A percentile compares a stretch with the other conserved stretches of the same genome.
phyloP scores from a whole-genome alignment of 305 asterid genomes.

The Fraxinus nigra region DNA sequence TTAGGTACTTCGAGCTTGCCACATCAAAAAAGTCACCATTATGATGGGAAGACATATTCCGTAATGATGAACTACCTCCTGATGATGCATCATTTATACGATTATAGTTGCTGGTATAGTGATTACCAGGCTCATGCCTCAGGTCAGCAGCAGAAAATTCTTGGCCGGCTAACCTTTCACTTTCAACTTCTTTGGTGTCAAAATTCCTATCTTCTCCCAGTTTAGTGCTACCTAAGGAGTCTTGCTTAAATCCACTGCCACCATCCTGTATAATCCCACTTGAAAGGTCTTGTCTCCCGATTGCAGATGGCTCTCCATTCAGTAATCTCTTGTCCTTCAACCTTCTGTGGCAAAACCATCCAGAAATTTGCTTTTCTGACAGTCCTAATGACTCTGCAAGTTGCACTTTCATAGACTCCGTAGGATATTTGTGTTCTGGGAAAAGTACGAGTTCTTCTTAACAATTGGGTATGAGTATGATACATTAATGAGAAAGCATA shows the following conservation, averaged over 20 bases:
- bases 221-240: conserved; percentile 87
- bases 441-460: conserved; percentile 4
- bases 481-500: background rate
- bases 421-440: conserved; percentile 75
- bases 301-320: conserved; percentile 38
- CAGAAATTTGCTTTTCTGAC: conserved; percentile 87
- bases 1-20: conserved; percentile 39
- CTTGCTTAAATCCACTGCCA: conserved; percentile 76
- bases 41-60: conserved; percentile 39
- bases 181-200: conserved; percentile 68
- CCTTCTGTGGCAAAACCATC: conserved; percentile 93
- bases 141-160: conserved; percentile 49
- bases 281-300: conserved; percentile 62
- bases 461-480: background rate
- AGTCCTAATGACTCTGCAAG: conserved; percentile 70
- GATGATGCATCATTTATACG: conserved; percentile 54
- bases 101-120: conserved; percentile 33
- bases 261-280: conserved; percentile 69
- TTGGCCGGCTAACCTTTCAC: conserved; percentile 47
- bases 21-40: conserved; percentile 39
- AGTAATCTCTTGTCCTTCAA: conserved; percentile 68
- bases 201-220: conserved; percentile 50
- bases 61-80: conserved; percentile 65
- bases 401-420: conserved; percentile 63
- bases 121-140: conserved; percentile 46